These are phyloP conservation scores for Tieghemiomyces parasiticus DNA, from an alignment of 192 early-diverging fungal genomes.

Conservation along the genomic window DNA sequence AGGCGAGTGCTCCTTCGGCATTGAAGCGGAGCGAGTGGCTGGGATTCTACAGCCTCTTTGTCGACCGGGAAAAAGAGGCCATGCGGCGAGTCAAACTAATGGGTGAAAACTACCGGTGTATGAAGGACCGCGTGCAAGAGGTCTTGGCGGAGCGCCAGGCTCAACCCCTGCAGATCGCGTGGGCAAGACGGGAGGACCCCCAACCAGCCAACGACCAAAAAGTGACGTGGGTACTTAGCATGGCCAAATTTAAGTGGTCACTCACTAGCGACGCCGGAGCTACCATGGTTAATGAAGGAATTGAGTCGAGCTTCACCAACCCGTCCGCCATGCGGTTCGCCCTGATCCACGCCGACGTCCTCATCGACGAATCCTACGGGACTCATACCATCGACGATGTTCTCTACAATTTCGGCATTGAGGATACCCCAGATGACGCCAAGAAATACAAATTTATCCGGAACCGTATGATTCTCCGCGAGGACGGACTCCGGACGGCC, in stretches of 20 bases:
- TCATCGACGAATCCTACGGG: constrained; percentile 2
- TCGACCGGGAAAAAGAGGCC: background rate
- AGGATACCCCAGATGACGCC: background rate
- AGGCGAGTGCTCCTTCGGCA: background rate
- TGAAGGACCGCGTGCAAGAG: background rate
- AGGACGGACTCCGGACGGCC: background rate
- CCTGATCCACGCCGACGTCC: background rate
- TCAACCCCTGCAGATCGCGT: background rate
- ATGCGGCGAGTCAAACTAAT: background rate
- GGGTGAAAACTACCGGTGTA: background rate
- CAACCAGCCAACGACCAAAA: background rate
- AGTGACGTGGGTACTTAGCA: background rate
- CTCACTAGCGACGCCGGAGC: background rate
- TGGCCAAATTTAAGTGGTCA: background rate
- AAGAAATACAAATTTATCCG: background rate
- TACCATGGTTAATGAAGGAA: background rate
- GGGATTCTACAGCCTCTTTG: constrained; percentile 4
- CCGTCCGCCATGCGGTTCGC: background rate
- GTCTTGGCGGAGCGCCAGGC: background rate
- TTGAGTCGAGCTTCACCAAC: background rate
- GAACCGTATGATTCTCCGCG: background rate
- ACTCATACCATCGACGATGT: background rate
- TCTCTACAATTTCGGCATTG: background rate
- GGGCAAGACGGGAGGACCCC: background rate
- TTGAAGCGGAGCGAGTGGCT: background rate